Base-by-base conservation (phyloP, 2,329 filamentous ascomycete species). In the Sarocladium kiliense region DNA sequence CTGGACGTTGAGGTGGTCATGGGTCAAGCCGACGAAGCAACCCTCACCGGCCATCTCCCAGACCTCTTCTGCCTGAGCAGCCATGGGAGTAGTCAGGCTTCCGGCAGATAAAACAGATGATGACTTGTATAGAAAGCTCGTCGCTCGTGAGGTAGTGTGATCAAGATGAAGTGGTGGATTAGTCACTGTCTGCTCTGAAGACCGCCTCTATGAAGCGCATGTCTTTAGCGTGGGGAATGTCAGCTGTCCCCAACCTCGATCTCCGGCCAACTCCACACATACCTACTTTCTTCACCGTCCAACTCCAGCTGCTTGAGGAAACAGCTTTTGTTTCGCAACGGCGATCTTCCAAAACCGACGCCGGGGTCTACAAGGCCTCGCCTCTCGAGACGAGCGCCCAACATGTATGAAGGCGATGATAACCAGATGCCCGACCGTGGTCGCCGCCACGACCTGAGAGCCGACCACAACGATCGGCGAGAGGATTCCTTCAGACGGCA, bases 11-110 rank as follows among this genome's bases (percentile, higher is more conserved):
- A 94, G 80, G 41, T 74, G 68, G 34, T 80, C 71, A 58, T 84
- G 73, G 2, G 88, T 91, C 9, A 95, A 77, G 53, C 82, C 83
- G 39, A 91, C 87, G 67, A 85, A 82, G 67, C 86, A 84, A 47
- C 68, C 70, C 11, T 76, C 74, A 45, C 80, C 76, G 25, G 71
- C 66, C 19, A 77, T 58, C 58, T 80, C 73, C 66, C 70, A 72
- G 12, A 59, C 56, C 19, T 66, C 61, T 16, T 66, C 54, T 30
- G 58, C 54, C n/a, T 39, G 51, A 36, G 47, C 2, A 3, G 32
- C 19, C 50, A 53, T 53, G 12, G 18, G 18, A 54, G 2, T n/a
- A 7, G 54, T 9, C 3, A 19, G 55, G 39, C 49, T 39, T 30
- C 23, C n/a, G 7, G 36, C 7, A 16, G 30, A n/a, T n/a, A n/a